Conservation (phyloP, 495 filamentous ascomycete genomes). For the Haplographium delicatum region DNA sequence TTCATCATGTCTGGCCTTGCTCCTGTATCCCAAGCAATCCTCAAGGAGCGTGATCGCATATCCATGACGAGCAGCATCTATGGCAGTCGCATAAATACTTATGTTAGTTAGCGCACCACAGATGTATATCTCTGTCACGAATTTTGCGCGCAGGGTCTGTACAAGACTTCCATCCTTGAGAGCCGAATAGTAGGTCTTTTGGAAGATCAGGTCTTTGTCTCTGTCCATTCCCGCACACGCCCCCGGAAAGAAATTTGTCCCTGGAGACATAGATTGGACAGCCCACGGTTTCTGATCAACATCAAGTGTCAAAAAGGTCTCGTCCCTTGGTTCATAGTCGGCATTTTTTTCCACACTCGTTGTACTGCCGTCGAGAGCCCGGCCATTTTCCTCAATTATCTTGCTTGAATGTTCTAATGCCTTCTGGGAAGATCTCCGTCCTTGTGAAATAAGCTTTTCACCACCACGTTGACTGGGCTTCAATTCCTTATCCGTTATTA, state of each 20-base stretch:
- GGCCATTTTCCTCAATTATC: constrained; percentile 8
- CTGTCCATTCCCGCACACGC: constrained; percentile 51
- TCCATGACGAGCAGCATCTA: constrained; percentile 85
- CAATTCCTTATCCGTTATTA: constrained; percentile 32
- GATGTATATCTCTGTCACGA: constrained; percentile 88
- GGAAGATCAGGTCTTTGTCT: constrained; percentile 60
- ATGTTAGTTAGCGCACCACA: constrained; percentile 87
- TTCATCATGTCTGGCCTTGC: constrained; percentile 62
- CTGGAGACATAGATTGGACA: constrained; percentile 52
- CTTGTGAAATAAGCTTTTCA: background rate
- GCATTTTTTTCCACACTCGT: constrained; percentile 1
- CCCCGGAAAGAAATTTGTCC: constrained; percentile 60
- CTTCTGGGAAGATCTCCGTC: constrained; percentile 3
- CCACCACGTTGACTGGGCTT: background rate
- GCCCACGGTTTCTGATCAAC: constrained; percentile 45
- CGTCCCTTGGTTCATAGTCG: constrained; percentile 19
- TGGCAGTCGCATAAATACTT: constrained; percentile 85
- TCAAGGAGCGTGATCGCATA: constrained; percentile 79
- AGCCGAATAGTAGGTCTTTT: constrained; percentile 85
- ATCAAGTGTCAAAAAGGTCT: constrained; percentile 53
- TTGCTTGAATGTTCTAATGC: constrained; percentile 3
- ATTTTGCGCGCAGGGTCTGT: constrained; percentile 61
- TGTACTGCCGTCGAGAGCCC: background rate
- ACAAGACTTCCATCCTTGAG: constrained; percentile 70
- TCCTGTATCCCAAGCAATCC: constrained; percentile 85